Evolutionary conservation across 2,329 filamentous ascomycete species (phyloP).

Genomic region (Myrmaecium sp.): DNA sequence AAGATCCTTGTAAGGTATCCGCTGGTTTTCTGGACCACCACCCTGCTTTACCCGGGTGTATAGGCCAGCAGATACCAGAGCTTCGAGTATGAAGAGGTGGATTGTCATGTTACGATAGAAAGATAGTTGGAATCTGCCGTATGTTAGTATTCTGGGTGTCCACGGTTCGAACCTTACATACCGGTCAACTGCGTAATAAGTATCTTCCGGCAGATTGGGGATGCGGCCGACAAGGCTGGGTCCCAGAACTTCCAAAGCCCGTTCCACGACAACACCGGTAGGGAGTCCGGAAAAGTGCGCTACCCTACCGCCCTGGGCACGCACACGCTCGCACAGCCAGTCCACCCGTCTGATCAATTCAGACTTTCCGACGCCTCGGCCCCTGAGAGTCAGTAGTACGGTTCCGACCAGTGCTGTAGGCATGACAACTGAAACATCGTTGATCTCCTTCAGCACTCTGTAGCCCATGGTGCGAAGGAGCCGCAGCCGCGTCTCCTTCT

Average conservation of each 20-base stretch:
- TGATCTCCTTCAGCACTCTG: conserved; percentile 84
- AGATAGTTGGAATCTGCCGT: conserved; percentile 68
- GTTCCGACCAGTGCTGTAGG: conserved; percentile 92
- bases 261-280: conserved; percentile 67
- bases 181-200: conserved; percentile 85
- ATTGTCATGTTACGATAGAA: conserved; percentile 99
- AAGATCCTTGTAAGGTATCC: conserved; percentile 58
- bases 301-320: conserved; percentile 75
- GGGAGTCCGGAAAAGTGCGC: conserved; percentile 78
- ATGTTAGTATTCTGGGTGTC: background rate
- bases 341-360: conserved; percentile 77
- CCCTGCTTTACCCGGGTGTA: conserved; percentile 84
- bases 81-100: conserved; percentile 88
- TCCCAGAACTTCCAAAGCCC: conserved; percentile 80
- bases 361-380: conserved; percentile 73
- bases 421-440: conserved; percentile 93
- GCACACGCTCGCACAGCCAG: conserved; percentile 71
- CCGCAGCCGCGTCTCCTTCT: conserved; percentile 41
- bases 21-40: conserved; percentile 65
- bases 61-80: conserved; percentile 75
- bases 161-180: conserved; percentile 6
- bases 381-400: conserved; percentile 75
- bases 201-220: conserved; percentile 68
- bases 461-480: conserved; percentile 79
- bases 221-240: conserved; percentile 73